These are phyloP conservation scores for Termitomyces heimii DNA, from an alignment of 768 basidiomycete species.

Conservation along the genomic window DNA sequence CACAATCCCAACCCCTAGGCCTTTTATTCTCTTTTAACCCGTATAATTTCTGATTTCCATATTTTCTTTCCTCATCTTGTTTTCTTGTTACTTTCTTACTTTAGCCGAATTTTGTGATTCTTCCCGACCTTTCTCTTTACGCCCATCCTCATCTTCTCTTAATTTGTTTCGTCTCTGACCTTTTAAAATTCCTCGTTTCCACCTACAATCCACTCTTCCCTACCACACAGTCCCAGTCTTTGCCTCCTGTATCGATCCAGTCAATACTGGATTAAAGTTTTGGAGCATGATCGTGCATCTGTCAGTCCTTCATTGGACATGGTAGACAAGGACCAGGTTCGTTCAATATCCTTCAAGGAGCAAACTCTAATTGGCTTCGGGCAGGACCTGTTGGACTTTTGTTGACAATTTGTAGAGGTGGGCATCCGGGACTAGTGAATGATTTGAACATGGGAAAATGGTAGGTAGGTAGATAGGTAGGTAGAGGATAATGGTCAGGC, in stretches of 20 bases:
- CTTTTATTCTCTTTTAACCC: no score
- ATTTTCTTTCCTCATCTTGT: no score
- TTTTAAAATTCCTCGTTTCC: no score
- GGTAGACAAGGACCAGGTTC: slow-evolving; percentile 10
- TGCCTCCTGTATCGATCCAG: slow-evolving; percentile 3
- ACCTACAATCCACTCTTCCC: no score
- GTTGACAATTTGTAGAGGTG: slow-evolving; percentile 11
- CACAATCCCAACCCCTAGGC: no score
- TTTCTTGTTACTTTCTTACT: no score
- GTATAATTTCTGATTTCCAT: no score
- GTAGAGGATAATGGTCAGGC: background rate
- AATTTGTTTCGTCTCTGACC: no score
- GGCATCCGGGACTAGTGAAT: background rate
- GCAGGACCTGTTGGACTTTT: slow-evolving; percentile 11
- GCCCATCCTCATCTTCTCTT: no score
- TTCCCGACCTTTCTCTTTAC: no score
- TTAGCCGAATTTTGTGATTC: no score
- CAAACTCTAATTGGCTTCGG: background rate
- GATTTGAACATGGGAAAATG: background rate
- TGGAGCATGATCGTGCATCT: slow-evolving; percentile 3
- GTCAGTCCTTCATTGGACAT: background rate
- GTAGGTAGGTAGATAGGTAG: background rate
- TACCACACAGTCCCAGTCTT: slow-evolving; percentile 1
- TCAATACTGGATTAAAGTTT: slow-evolving; percentile 11
- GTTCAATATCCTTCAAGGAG: background rate